Evolutionary conservation across 495 filamentous ascomycete species (phyloP), one percentile per base, ranked within the genome.

Genomic region (Penicillium parvum): DNA sequence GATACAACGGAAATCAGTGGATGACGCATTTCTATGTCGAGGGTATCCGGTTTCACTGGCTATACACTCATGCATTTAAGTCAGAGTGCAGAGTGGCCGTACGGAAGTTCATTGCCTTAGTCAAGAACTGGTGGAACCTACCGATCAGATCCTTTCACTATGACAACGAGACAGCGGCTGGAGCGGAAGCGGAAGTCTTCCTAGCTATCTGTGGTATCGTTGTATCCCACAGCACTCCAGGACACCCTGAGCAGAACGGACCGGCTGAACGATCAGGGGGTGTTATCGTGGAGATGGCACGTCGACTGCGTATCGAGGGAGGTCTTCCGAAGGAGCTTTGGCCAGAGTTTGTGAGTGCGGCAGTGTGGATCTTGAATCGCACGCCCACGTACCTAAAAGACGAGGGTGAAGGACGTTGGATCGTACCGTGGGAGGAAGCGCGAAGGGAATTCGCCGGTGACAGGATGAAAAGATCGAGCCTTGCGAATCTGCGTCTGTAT

Each of bases 271-370:
- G 47, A 40, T 22, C 40, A 15, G 40, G 34, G 22, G 48, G 40
- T 37, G 39, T 50, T 3, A 40, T 51, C 6, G 42, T 42, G 14
- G 2, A 15, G 5, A 18, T 25, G 11, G 32, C 32, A 0, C 11
- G 48, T 8, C 9, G n/a, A 1, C 12, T 51, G 1, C 10, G 45
- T 0, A 11, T 18, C 1, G 41, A 45, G 5, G 36, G 30, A 7
- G 27, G 49, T 12, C 20, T 52, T 7, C 44, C 49, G 5, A 29
- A 43, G 10, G 11, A 34, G 3, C 42, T 51, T 5, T 51, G 48
- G 43, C 48, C 37, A 2, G 28, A 41, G 11, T 40, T 36, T 1
- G 19, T 36, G 0, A 12, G 7, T 1, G 30, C 43, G 14, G 43
- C 38, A 3, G 23, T 23, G 0, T 52, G 32, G 35, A 8, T 52